Percentiles rank a stretch among this genome's conserved stretches.
phyloP scores from a whole-genome alignment of 331 rosid genomes.

The Stylosanthes scabra region DNA sequence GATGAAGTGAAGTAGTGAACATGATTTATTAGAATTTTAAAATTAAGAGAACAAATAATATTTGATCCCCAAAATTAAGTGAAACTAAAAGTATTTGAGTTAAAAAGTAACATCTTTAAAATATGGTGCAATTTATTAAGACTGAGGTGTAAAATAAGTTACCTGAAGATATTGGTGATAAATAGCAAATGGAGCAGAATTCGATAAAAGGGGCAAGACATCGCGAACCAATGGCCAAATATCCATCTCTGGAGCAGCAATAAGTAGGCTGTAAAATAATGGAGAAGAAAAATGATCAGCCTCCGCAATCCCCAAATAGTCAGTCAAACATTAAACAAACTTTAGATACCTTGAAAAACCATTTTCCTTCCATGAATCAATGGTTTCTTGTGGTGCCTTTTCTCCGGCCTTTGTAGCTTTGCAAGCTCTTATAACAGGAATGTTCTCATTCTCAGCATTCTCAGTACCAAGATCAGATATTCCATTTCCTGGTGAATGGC shows the following conservation, averaged over 20 bases:
- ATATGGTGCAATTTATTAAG: constrained; percentile 15
- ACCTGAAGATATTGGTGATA: no score
- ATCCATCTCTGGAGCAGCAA: constrained; percentile 92
- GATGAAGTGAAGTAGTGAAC: background rate
- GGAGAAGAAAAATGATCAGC: constrained; percentile 25
- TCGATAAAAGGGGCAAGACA: constrained; percentile 76
- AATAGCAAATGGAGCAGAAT: no score
- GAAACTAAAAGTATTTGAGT: background rate
- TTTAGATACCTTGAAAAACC: constrained; percentile 81
- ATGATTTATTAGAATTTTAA: background rate
- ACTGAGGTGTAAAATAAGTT: no score
- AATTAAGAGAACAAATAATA: constrained; percentile 17
- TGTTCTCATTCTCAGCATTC: constrained; percentile 4
- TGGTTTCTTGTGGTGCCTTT: constrained; percentile 64
- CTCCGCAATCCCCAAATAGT: constrained; percentile 19
- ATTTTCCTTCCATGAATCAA: constrained; percentile 78
- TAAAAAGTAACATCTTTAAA: constrained; percentile 10
- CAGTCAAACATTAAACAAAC: background rate
- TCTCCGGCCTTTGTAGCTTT: constrained; percentile 81
- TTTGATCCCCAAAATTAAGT: constrained; percentile 3
- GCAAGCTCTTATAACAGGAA: constrained; percentile 47
- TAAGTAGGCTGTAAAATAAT: constrained; percentile 63
- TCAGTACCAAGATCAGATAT: constrained; percentile 47
- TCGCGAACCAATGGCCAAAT: constrained; percentile 69
- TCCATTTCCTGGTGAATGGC: constrained; percentile 47